These are phyloP conservation scores for Dendrocalamus sinicus DNA, from an alignment of 176 grass and related monocot genomes.

Conservation along the genomic window DNA sequence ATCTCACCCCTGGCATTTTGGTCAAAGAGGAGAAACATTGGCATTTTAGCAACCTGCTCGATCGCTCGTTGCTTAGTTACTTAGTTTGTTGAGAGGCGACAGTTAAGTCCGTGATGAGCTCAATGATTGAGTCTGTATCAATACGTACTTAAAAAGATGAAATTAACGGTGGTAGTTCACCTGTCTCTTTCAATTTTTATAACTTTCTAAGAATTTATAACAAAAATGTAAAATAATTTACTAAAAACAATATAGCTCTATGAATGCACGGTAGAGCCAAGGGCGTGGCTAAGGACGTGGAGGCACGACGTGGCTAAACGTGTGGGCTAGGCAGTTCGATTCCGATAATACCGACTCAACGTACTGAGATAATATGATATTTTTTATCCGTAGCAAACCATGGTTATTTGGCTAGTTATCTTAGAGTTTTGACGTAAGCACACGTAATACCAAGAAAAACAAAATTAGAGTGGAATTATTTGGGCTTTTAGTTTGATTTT, in stretches of 20 bases:
- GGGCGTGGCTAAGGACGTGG: too few species aligned
- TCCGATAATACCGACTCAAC: too few species aligned
- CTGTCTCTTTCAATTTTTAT: rapidly evolving
- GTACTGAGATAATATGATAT: too few species aligned
- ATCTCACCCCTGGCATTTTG: background rate
- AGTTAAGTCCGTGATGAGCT: background rate
- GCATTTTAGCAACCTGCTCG: background rate
- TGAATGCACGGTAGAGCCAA: too few species aligned
- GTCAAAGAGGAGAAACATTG: constrained; percentile 25
- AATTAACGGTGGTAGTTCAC: too few species aligned
- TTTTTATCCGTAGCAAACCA: too few species aligned
- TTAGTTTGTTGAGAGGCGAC: constrained; percentile 6
- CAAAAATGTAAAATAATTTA: too few species aligned
- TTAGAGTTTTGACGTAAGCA: constrained; percentile 2
- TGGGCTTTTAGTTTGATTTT: rapidly evolving
- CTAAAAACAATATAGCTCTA: too few species aligned
- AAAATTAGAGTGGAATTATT: too few species aligned
- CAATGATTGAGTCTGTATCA: constrained; percentile 6
- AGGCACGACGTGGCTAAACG: rapidly evolving
- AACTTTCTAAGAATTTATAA: too few species aligned
- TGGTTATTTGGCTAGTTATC: background rate
- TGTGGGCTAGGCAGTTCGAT: too few species aligned
- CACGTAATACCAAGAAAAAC: background rate
- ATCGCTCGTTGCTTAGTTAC: background rate
- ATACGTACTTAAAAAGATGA: too few species aligned